Percentiles rank a stretch among this genome's conserved stretches.
Evolutionary conservation across 2,329 filamentous ascomycete species (phyloP).

Genomic region (Epichloe uncinata): DNA sequence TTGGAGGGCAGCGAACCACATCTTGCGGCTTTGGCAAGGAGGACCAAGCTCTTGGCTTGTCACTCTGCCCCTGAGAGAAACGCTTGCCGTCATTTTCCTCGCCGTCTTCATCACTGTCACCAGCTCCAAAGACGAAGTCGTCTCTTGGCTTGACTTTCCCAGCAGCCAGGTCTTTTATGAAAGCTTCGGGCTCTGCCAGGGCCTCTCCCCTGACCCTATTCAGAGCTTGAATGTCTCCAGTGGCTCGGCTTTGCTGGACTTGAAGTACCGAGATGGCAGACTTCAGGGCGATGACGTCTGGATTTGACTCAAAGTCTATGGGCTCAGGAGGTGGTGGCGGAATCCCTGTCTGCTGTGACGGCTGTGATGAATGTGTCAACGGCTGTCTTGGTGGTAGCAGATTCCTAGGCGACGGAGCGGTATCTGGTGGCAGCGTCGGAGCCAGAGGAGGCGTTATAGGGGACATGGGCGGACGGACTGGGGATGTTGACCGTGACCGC

Average conservation of each 20-base stretch:
- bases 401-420: slow-evolving; percentile 5
- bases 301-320: slow-evolving; percentile 52
- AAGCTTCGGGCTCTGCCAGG: slow-evolving; percentile 55
- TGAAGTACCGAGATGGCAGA: slow-evolving; percentile 79
- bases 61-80: slow-evolving; percentile 9
- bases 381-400: slow-evolving; percentile 19
- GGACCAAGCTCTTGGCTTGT: slow-evolving; percentile 35
- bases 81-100: slow-evolving; percentile 16
- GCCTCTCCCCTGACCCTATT: slow-evolving; percentile 58
- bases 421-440: slow-evolving; percentile 19
- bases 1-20: slow-evolving; percentile 70
- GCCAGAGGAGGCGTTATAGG: slow-evolving; percentile 39
- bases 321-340: slow-evolving; percentile 36
- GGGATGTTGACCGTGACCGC: slow-evolving; percentile 22
- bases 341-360: slow-evolving; percentile 24
- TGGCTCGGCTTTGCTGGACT: slow-evolving; percentile 67
- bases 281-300: slow-evolving; percentile 76
- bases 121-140: slow-evolving; percentile 9
- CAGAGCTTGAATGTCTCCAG: slow-evolving; percentile 59
- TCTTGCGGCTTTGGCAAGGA: slow-evolving; percentile 66
- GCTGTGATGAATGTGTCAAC: slow-evolving; percentile 31
- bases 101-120: slow-evolving; percentile 17
- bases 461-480: slow-evolving; percentile 36
- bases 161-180: slow-evolving; percentile 51
- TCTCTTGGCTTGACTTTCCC: slow-evolving; percentile 39